phyloP scores from a whole-genome alignment of 2,329 filamentous ascomycete species.

The Clarireedia monteithiana region DNA sequence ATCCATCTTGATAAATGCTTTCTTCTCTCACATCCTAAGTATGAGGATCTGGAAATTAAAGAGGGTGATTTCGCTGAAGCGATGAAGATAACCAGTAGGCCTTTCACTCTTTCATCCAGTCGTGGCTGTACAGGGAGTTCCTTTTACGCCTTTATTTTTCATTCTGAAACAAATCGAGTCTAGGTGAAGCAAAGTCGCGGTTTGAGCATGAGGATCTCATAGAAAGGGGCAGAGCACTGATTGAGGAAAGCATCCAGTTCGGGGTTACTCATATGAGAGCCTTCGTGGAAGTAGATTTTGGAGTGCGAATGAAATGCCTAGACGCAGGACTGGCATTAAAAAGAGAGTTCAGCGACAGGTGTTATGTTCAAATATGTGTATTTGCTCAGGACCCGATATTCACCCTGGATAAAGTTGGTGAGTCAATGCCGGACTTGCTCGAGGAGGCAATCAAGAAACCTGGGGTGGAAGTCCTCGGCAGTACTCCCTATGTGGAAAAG shows the following conservation, averaged over 20 bases:
- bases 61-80: conserved; percentile 60
- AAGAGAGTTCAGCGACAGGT: conserved; percentile 41
- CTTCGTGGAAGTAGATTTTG: conserved; percentile 63
- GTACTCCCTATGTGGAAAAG: conserved; percentile 63
- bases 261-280: conserved; percentile 64
- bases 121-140: not conserved
- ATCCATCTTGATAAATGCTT: conserved; percentile 65
- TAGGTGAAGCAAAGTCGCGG: conserved; percentile 47
- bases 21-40: conserved; percentile 49
- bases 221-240: conserved; percentile 54
- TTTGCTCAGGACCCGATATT: conserved; percentile 67
- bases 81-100: conserved; percentile 42
- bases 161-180: not conserved
- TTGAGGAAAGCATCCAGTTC: conserved; percentile 54
- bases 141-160: not conserved
- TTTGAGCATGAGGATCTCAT: conserved; percentile 58
- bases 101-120: conserved; percentile 1
- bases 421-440: conserved; percentile 44
- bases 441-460: conserved; percentile 35
- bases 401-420: conserved; percentile 41
- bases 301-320: conserved; percentile 49
- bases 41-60: conserved; percentile 50
- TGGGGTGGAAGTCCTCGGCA: conserved; percentile 53
- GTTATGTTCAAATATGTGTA: conserved; percentile 58
- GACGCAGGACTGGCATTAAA: conserved; percentile 51